Percentiles rank a stretch among this genome's conserved stretches.
These are phyloP conservation scores for Theileria orientalis DNA, from an alignment of 169 alveolate species.

Conservation along the genomic window DNA sequence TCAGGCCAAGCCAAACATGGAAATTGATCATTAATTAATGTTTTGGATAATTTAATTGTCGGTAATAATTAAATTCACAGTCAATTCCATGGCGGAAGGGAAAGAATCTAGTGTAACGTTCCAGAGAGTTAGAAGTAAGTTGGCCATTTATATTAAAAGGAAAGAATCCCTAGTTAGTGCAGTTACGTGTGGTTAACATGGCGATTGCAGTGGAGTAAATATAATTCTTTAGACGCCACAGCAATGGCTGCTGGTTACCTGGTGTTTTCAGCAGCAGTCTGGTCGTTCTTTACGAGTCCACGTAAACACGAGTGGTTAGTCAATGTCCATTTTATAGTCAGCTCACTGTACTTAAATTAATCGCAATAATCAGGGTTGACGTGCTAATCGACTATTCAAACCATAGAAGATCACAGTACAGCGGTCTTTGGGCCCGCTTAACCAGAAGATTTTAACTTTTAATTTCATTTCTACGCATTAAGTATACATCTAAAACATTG, in stretches of 20 bases:
- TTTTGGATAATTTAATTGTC: neutral
- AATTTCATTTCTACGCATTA: neutral
- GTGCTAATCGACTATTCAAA: slow-evolving; percentile 61
- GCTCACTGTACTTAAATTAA: neutral
- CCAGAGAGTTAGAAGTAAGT: slow-evolving; percentile 13
- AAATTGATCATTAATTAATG: no score
- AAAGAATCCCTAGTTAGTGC: no score
- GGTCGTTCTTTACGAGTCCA: slow-evolving; percentile 62
- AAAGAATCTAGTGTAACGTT: neutral
- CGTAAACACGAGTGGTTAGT: slow-evolving; percentile 65
- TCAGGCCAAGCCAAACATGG: no score
- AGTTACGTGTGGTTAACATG: no score
- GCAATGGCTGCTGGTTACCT: slow-evolving; percentile 61
- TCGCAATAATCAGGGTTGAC: slow-evolving; percentile 52
- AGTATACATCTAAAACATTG: no score
- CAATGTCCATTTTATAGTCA: neutral
- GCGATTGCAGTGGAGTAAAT: no score
- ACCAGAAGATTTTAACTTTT: slow-evolving; percentile 31
- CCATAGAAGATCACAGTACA: slow-evolving; percentile 64
- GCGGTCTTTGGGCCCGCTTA: slow-evolving; percentile 62
- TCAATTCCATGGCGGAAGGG: neutral
- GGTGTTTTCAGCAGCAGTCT: slow-evolving; percentile 64
- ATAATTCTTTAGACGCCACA: slow-evolving; percentile 30
- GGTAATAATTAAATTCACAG: neutral
- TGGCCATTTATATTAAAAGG: neutral